Conservation (phyloP, 1,284 basidiomycete genomes). For the Cystobasidium slooffiae region DNA sequence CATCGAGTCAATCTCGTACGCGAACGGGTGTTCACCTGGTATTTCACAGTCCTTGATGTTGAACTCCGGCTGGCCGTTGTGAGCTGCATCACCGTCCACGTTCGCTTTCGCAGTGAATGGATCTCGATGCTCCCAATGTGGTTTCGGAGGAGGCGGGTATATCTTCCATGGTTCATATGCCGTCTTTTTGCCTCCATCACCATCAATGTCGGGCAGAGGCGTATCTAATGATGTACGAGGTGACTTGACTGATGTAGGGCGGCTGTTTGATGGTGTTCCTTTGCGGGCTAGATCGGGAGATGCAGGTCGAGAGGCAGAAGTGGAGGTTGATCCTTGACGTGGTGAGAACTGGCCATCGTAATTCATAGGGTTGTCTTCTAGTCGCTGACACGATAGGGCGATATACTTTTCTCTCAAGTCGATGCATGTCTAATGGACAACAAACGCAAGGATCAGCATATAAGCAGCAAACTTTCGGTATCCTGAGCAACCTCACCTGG, state of each 20-base stretch:
- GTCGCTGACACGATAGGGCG: slow-evolving; percentile 73
- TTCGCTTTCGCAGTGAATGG: slow-evolving; percentile 40
- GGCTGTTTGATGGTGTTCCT: neutral
- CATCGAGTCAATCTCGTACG: slow-evolving; percentile 76
- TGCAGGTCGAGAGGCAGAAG: slow-evolving; percentile 35
- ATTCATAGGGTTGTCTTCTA: slow-evolving; percentile 86
- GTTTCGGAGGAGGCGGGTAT: slow-evolving; percentile 86
- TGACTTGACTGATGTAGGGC: slow-evolving; percentile 36
- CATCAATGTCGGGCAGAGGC: slow-evolving; percentile 23
- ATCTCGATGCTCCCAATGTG: slow-evolving; percentile 69
- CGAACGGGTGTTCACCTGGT: slow-evolving; percentile 64
- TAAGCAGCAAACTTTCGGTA: too few relatives aligned
- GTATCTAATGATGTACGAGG: slow-evolving; percentile 1
- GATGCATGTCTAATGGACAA: slow-evolving; percentile 35
- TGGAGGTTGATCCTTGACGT: slow-evolving; percentile 63
- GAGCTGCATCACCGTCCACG: neutral
- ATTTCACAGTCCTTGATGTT: slow-evolving; percentile 71
- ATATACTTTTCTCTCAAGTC: slow-evolving; percentile 89
- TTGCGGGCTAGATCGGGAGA: slow-evolving; percentile 21
- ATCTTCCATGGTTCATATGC: slow-evolving; percentile 72
- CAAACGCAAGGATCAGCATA: neutral
- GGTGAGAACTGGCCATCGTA: slow-evolving; percentile 72
- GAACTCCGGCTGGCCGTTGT: slow-evolving; percentile 61
- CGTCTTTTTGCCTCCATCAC: neutral
- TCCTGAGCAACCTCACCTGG: slow-evolving; percentile 61